Evolutionary conservation across 2,329 filamentous ascomycete genomes (phyloP).

Genomic region (Macrophomina tecta): DNA sequence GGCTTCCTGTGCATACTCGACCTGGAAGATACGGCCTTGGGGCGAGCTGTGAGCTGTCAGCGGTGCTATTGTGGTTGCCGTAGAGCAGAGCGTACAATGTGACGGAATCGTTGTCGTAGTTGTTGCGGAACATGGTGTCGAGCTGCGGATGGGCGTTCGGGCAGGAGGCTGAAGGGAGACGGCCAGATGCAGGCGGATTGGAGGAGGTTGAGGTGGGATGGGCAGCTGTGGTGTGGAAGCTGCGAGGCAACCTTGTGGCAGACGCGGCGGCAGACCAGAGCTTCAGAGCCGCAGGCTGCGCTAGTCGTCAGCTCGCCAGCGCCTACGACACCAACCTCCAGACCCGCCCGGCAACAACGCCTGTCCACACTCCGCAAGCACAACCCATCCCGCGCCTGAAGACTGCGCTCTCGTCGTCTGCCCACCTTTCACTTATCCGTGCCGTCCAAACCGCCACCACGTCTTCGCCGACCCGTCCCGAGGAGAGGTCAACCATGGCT

Average conservation of each 20-base stretch:
- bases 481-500: conserved; percentile 63
- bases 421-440: neutral
- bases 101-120: conserved; percentile 99
- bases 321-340: conserved; percentile 24
- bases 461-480: conserved; percentile 26
- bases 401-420: neutral
- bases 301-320: conserved; percentile 23
- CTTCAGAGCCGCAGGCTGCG: conserved; percentile 19
- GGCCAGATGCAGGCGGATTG: conserved; percentile 16
- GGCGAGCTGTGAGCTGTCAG: conserved; percentile 73
- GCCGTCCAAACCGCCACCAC: conserved; percentile 10
- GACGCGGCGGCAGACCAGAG: conserved; percentile 29
- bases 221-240: conserved; percentile 30
- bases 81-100: conserved; percentile 75
- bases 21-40: conserved; percentile 99
- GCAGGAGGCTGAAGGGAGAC: neutral
- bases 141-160: conserved; percentile 27
- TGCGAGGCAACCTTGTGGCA: conserved; percentile 34
- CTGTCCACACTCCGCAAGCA: conserved; percentile 7
- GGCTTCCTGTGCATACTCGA: conserved; percentile 98
- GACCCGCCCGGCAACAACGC: conserved; percentile 15
- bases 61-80: conserved; percentile 27
- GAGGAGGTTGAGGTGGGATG: conserved; percentile 22
- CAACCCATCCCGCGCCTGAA: conserved; percentile 1
- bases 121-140: conserved; percentile 94